Base-by-base conservation (phyloP, 176 grass and related monocot genomes). In the Zizania latifolia region DNA sequence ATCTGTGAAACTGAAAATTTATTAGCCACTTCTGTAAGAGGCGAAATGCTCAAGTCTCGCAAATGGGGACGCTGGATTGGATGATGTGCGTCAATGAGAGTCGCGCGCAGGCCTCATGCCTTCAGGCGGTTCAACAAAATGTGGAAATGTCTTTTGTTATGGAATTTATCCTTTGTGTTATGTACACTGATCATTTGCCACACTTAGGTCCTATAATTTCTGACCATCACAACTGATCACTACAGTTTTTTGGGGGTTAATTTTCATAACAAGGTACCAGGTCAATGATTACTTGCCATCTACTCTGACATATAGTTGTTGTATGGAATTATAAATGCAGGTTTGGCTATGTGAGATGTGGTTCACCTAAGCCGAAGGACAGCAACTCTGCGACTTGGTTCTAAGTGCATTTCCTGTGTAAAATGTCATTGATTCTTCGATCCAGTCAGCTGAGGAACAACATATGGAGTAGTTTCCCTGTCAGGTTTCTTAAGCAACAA, bases 391-490 rank as follows among this genome's bases (percentile, higher is more conserved):
- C 8, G 24, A 43, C 15, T 86, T 89, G 41, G 75, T 70, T 63
- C 19, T 41, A 57, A 57, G 68, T 53, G 79, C 16, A 22, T 61
- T 71, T 58, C 26, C 6, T 38, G 39, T 12, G 27, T 58, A 86
- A 31, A 83, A 92, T 96, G 93, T 67, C 93, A 30, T 72, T 74
- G 26, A 63, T 68, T 62, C 32, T 75, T 64, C 22, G 29, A 59
- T 94, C 87, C 62, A 73, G 45, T 89, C 57, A 89, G n/a, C 31
- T 92, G 34, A 83, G 86, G 80, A 85, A 54, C 71, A 80, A 16
- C 64, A 40, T 77, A 38, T 19, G 38, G 45, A 56, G n/a, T 44
- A 65, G 30, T 44, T 82, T 16, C 54, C 62, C 79, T 50, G 8
- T 74, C 59, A 82, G 74, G 16, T 62, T 83, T 63, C 23, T 84